Percentiles rank a stretch among this genome's conserved stretches.
Conservation (phyloP, 106 monocot species). For the Dactylorhiza incarnata region DNA sequence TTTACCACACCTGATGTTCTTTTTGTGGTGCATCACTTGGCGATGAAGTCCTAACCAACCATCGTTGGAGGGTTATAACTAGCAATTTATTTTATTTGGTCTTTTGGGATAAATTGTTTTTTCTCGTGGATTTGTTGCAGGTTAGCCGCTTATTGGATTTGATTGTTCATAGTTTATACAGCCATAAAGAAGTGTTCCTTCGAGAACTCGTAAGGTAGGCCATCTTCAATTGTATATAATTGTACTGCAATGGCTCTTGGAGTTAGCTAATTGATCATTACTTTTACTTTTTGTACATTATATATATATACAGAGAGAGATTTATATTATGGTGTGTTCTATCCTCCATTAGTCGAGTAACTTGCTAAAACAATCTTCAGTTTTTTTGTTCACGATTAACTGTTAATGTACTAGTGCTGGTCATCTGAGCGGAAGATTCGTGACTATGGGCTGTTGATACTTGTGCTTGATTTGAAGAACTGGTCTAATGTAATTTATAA, state of each 20-base stretch:
- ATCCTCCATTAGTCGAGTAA: neutral
- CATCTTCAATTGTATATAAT: neutral
- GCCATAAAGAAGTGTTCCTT: constrained; percentile 96
- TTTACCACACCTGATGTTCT: too few species aligned
- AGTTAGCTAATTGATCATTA: neutral
- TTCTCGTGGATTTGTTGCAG: constrained; percentile 26
- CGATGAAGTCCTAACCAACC: too few species aligned
- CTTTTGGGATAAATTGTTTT: neutral
- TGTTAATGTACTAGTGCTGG: neutral
- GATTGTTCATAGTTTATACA: constrained; percentile 95
- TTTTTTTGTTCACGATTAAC: neutral
- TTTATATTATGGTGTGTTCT: neutral
- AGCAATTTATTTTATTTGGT: neutral
- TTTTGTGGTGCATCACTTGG: too few species aligned
- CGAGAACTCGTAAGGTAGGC: constrained; percentile 87
- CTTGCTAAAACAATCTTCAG: neutral
- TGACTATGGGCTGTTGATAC: neutral
- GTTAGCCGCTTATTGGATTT: constrained; percentile 89
- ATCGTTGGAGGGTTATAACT: too few species aligned
- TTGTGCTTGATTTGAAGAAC: neutral
- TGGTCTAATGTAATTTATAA: neutral
- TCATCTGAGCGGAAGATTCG: neutral
- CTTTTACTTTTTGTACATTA: too few species aligned
- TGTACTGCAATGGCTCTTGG: neutral
- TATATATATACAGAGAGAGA: too few species aligned